Evolutionary conservation across 345 rosid genomes (phyloP), one percentile per base, ranked within the genome.

Genomic region (Arabis hirsuta): DNA sequence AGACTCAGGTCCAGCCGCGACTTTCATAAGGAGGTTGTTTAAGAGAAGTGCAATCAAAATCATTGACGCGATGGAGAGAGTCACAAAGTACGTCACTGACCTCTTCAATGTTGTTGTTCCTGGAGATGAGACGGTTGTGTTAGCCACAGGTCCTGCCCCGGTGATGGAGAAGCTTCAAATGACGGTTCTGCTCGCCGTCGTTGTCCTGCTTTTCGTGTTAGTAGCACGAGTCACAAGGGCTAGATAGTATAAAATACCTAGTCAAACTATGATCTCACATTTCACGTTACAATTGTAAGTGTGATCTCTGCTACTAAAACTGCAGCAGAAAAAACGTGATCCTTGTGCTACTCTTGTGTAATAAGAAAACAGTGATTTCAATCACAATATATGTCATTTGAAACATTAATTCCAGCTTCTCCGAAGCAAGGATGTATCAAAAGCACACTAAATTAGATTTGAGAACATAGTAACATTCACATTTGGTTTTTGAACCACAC

Each of bases 201-300:
- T 87, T 77, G 92, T 90, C 36, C 76, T 95, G 58, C 76, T 95
- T 84, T 65, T 88, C 9, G 96, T 95, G 81, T 86, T 82, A 9
- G 86, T 86, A 68, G 71, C 81, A 62, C 87, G 96, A 84, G 84
- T 71, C 53, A 68, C 50, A 4, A 71, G 67, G 64, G 86, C 81
- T 71, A 44, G 63, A 59, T 58, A 36, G 68, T 41, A 39, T 7
- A 56, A 11, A 4, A 31, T 31, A 8, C 5, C 12, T 12, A 16
- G 46, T 42, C 46, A 48, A 55, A 22, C 72, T 39, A 31, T n/a
- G 56, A 67, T 32, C 68, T 7, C 22, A n/a, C 26, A 60, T 32
- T 57, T 51, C 27, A 20, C 16, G 5, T 50, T 51, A 12, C 11
- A 67, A 52, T 60, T 51, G 63, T 34, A 52, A 31, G 13, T 43